Base-by-base conservation (phyloP, 495 filamentous ascomycete species). In the Lophium mytilinum region DNA sequence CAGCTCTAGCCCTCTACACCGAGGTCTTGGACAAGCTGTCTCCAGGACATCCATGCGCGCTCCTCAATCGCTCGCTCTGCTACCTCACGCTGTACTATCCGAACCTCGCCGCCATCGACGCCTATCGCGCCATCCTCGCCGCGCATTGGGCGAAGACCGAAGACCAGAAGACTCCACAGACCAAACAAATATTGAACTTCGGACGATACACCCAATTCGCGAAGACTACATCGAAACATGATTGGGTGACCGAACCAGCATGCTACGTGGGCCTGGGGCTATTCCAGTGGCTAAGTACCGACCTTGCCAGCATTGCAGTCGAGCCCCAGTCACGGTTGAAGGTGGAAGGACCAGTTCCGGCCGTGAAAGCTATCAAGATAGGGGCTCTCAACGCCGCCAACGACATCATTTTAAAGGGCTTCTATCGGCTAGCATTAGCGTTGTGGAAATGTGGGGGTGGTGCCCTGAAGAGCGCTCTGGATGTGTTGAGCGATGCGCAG, bases 11-110 rank as follows among this genome's bases (percentile, higher is more conserved):
- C 1, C 1, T 54, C 2, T 71, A 71, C 43, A 69, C 67, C 5
- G 35, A 66, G 7, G 46, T 69, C 7, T 58, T 71, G 7, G 58
- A 49, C 12, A 19, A 53, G 9, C 9, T n/a, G 7, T 55, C 58
- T n/a, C 68, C 68, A 0, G 65, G 55, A 21, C 61, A 70, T 40
- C 58, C 65, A 5, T 45, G 49, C 50, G 69, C 69, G 10, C 63
- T 71, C 35, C 66, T 70, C 19, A 71, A 71, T 53, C 68, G 69
- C 5, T 55, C 60, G n/a, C 56, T 71, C 0, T 69, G 68, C 51
- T 67, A 70, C 42, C 17, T 69, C 1, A 4, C 45, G 9, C 52
- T 64, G 9, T 56, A 54, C 9, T 61, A 49, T 45, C 64, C 64
- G 12, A 42, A 61, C 17, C 64, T 71, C n/a, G 69, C 68, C 1